Base-by-base conservation (phyloP, 495 filamentous ascomycete genomes). In the Lineolata rhizophorae region DNA sequence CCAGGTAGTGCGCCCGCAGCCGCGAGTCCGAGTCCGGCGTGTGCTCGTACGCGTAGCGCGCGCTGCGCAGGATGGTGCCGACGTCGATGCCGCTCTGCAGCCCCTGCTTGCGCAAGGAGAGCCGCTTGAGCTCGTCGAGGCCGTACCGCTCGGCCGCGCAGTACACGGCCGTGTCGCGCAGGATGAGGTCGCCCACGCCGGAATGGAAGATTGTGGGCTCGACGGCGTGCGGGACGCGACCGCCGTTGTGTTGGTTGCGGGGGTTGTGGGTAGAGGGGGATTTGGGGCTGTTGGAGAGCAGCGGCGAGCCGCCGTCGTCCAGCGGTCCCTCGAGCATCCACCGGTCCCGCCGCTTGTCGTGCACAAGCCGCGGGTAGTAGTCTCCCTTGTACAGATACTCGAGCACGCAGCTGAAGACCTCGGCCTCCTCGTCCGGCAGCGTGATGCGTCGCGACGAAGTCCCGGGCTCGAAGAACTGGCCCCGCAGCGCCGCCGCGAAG, bases 31-130 rank as follows among this genome's bases (percentile, higher is more conserved):
- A 72, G 59, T 91, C 78, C 41, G 81, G 81, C 34, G 83, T 91
- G 65, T 91, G 71, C 49, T 76, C 82, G 55, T 94, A 92, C 49
- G 81, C 80, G 57, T 81, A 94, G 46, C 81, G 78, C 39, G 82
- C 81, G 50, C 74, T 82, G 51, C 74, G 68, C 51, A 94, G 66
- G 53, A 94, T 83, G 40, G 78, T 79, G 50, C 70, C 72, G 51
- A 81, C 72, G 41, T 82, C 67, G 47, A 92, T 81, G 34, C 80
- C 81, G 40, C 54, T 64, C 56, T 84, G 82, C 53, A 91, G 64
- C 34, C 83, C 82, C 54, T 92, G 83, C 63, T 94, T 94, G 51
- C 79, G 64, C 21, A 95, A 60, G 17, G 81, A 64, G 21, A 93
- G 61, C 16, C 72, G 63, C 58, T 92, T 85, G 30, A 94, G 66